Conservation (phyloP, 2,329 filamentous ascomycete genomes). For the Xylariales sp. region DNA sequence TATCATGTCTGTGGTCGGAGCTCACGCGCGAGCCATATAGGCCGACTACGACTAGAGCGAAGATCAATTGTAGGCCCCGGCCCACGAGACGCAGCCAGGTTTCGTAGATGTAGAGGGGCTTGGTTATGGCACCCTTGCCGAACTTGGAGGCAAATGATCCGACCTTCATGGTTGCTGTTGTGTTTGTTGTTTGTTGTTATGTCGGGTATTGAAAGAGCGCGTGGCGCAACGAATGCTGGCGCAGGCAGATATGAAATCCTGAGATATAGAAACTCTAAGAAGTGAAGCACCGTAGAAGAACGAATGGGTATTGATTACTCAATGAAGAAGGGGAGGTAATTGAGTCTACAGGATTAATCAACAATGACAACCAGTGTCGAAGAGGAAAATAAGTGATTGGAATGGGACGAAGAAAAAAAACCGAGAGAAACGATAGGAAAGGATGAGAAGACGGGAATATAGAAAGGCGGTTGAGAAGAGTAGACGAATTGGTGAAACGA, state of each 20-base stretch:
- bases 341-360: constrained; percentile 8
- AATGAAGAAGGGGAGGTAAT: background rate
- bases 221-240: constrained; percentile 3
- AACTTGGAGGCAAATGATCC: constrained; percentile 42
- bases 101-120: constrained; percentile 60
- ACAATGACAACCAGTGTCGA: constrained; percentile 37
- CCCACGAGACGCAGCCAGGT: constrained; percentile 62
- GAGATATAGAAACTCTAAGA: background rate
- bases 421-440: constrained; percentile 5
- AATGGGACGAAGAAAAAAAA: constrained; percentile 11
- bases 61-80: constrained; percentile 75
- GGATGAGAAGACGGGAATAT: constrained; percentile 1
- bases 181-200: constrained; percentile 8
- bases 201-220: background rate
- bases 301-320: constrained; percentile 22
- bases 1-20: constrained; percentile 52
- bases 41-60: constrained; percentile 75
- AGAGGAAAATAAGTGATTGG: constrained; percentile 5
- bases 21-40: constrained; percentile 75
- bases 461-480: background rate
- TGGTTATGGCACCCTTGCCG: constrained; percentile 58
- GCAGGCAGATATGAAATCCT: background rate
- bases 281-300: constrained; percentile 17
- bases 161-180: constrained; percentile 38
- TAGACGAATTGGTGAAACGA: constrained; percentile 6